Base-by-base conservation (phyloP, 306 rosid genomes). In the Abrus precatorius region DNA sequence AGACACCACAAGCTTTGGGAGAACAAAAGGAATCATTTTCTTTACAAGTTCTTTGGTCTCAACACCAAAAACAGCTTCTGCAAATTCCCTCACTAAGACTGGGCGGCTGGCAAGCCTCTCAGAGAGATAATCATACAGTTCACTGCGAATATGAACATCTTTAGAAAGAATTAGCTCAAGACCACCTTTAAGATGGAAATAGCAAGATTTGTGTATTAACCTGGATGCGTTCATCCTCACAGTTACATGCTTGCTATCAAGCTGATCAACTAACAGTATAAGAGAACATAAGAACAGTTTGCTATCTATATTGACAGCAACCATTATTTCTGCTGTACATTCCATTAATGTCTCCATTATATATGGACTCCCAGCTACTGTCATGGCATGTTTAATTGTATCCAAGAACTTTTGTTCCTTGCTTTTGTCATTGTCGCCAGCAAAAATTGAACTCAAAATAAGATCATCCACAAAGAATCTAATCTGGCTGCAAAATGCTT, bases 1-100 rank as follows among this genome's bases (percentile, higher is more conserved):
- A 76, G 88, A 92, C 84, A 88, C 95, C 48, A 95, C 88, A 78
- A 95, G 97, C 91, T 93, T 93, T 28, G 98, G 99, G 63, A 95
- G 98, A 78, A 93, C 93, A 85, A 88, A 91, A 59, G 99, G 98
- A 87, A 95, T 83, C 96, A 91, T 89, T 89, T 82, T 87, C 84
- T 88, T 83, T 77, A 91, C 87, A 82, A 95, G 90, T 61, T 89
- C 90, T 85, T 83, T 91, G 45, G 90, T 89, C 87, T 89, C 85
- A 88, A 95, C 86, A 74, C 96, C 93, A 83, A 93, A 88, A 84
- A 91, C 92, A 59, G 95, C 93, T 86, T 91, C 97, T 4, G 97
- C 93, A 78, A 95, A 93, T 88, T 95, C 99, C 88, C 74, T 87
- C 80, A 95, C 93, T 88, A 93, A 86, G 72, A 72, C 54, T 74